These are phyloP conservation scores for Talaromyces sp. DNA, from an alignment of 2,329 filamentous ascomycete genomes.

Conservation along the genomic window DNA sequence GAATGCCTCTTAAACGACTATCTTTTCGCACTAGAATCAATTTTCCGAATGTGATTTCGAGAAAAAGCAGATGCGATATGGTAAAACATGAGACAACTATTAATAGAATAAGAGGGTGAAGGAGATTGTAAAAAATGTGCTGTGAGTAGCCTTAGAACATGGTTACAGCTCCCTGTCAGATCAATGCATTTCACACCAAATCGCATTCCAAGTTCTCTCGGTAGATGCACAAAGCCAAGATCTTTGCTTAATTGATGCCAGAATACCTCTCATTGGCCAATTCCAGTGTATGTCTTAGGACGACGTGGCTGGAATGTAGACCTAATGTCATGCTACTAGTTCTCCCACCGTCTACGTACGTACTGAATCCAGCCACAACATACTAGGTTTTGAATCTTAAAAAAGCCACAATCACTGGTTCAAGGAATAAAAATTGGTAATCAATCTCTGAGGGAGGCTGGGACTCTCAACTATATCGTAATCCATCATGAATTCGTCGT, in stretches of 20 bases:
- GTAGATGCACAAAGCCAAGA: constrained; percentile 1
- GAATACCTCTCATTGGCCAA: background rate
- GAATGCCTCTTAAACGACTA: background rate
- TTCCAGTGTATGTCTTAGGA: background rate
- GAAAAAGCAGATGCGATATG: too few species aligned
- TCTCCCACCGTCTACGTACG: too few species aligned
- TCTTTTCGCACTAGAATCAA: background rate
- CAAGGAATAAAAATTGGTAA: background rate
- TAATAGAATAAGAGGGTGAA: background rate
- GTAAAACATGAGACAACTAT: background rate
- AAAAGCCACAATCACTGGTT: background rate
- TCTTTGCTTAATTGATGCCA: background rate
- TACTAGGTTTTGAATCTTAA: background rate
- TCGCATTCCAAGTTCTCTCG: background rate
- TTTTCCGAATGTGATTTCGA: background rate
- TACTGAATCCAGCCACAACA: background rate
- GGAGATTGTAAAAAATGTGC: background rate
- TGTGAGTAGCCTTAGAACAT: background rate
- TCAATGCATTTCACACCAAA: constrained; percentile 3
- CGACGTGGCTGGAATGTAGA: background rate
- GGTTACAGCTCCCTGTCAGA: constrained; percentile 11
- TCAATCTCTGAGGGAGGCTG: background rate
- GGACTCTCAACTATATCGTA: background rate
- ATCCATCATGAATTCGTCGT: background rate
- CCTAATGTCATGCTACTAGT: too few species aligned